phyloP scores from a whole-genome alignment of 805 yeast genomes.

The Barnettozyma sp. region DNA sequence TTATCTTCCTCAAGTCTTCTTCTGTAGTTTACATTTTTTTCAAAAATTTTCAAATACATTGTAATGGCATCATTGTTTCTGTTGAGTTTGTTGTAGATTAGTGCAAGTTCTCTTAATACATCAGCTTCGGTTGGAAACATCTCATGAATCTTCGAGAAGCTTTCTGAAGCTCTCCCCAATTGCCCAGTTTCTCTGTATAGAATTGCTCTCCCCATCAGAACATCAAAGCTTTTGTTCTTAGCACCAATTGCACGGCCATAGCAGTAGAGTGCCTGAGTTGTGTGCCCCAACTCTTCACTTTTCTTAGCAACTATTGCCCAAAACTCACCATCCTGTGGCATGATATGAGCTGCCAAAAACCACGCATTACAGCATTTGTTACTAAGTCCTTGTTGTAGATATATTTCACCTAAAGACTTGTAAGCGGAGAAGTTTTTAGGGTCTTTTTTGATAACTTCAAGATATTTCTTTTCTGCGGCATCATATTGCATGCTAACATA shows the following conservation, averaged over 20 bases:
- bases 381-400: conserved; percentile 54
- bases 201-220: conserved; percentile 57
- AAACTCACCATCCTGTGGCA: conserved; percentile 66
- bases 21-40: conserved; percentile 46
- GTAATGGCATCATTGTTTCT: conserved; percentile 70
- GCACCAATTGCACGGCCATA: conserved; percentile 55
- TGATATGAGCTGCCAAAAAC: conserved; percentile 74
- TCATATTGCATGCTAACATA: conserved; percentile 60
- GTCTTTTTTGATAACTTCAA: conserved; percentile 70
- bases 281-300: conserved; percentile 57
- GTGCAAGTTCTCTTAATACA: conserved; percentile 55
- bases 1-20: conserved; percentile 25
- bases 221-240: conserved; percentile 43
- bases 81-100: conserved; percentile 40
- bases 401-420: conserved; percentile 81
- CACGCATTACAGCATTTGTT: conserved; percentile 74
- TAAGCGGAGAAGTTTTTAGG: conserved; percentile 78
- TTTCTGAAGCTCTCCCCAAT: conserved; percentile 66
- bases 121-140: conserved; percentile 53
- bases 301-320: conserved; percentile 74
- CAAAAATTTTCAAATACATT: conserved; percentile 57
- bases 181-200: conserved; percentile 62
- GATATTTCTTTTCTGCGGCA: conserved; percentile 51
- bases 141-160: conserved; percentile 52
- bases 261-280: conserved; percentile 73